A percentile compares a stretch with the other conserved stretches of the same genome.
These are phyloP conservation scores for Fagus sylvatica DNA, from an alignment of 306 rosid genomes.

Conservation along the genomic window DNA sequence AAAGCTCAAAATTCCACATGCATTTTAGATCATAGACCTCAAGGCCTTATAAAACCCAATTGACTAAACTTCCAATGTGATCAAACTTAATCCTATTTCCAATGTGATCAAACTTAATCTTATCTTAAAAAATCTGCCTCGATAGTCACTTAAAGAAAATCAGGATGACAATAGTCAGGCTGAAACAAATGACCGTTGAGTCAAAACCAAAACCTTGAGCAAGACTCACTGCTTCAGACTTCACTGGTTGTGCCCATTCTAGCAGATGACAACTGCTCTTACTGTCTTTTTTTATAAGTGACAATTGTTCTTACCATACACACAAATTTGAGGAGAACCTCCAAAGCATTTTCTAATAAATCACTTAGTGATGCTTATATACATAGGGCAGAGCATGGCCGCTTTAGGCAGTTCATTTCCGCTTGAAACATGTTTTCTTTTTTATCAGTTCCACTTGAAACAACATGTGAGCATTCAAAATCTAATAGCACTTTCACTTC, in stretches of 20 bases:
- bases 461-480: not conserved
- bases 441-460: too few relatives aligned
- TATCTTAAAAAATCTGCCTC: not conserved
- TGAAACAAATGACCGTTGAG: not conserved
- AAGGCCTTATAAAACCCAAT: not conserved
- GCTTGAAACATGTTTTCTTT: too few relatives aligned
- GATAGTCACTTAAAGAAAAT: not conserved
- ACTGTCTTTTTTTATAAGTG: not conserved
- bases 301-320: not conserved
- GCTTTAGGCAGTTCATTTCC: not conserved
- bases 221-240: not conserved
- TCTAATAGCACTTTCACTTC: too few relatives aligned
- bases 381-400: not conserved
- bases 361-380: not conserved
- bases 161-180: not conserved
- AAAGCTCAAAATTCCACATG: not conserved
- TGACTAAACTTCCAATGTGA: not conserved
- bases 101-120: not conserved
- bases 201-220: not conserved
- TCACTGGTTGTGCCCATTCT: not conserved
- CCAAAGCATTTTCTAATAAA: not conserved
- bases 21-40: not conserved
- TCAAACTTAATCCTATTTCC: too few relatives aligned
- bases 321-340: not conserved
- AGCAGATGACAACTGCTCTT: not conserved